A percentile compares a stretch with the other conserved stretches of the same genome.
These are phyloP conservation scores for Talaromyces stipitatus DNA, from an alignment of 495 filamentous ascomycete genomes.

Conservation along the genomic window DNA sequence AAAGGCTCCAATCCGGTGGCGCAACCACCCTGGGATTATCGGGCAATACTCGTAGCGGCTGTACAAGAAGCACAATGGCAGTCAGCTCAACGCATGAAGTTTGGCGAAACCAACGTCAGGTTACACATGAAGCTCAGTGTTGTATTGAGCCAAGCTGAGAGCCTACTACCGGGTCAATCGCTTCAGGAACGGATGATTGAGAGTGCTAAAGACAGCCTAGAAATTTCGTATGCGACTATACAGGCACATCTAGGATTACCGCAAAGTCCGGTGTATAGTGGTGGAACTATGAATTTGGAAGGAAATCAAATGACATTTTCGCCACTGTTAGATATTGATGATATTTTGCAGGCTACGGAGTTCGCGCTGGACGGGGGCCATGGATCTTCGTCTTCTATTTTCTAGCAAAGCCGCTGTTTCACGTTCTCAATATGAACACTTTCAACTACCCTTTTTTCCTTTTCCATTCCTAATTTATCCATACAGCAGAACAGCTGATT, in stretches of 20 bases:
- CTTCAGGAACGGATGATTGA: neutral
- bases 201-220: neutral
- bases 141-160: neutral
- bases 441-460: no score
- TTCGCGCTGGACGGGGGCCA: neutral
- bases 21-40: neutral
- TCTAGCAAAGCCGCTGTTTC: no score
- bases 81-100: neutral
- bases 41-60: neutral
- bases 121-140: neutral
- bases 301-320: no score
- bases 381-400: neutral
- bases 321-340: neutral
- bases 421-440: no score
- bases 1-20: neutral
- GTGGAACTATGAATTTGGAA: neutral
- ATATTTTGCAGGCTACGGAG: neutral
- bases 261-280: neutral
- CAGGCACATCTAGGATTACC: neutral
- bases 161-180: neutral
- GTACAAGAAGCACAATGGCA: neutral
- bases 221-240: neutral
- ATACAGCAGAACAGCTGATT: no score
- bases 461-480: no score
- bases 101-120: conserved; percentile 1